Evolutionary conservation across 2,329 filamentous ascomycete species (phyloP), one percentile per base, ranked within the genome.

Genomic region (Colletotrichum cereale): DNA sequence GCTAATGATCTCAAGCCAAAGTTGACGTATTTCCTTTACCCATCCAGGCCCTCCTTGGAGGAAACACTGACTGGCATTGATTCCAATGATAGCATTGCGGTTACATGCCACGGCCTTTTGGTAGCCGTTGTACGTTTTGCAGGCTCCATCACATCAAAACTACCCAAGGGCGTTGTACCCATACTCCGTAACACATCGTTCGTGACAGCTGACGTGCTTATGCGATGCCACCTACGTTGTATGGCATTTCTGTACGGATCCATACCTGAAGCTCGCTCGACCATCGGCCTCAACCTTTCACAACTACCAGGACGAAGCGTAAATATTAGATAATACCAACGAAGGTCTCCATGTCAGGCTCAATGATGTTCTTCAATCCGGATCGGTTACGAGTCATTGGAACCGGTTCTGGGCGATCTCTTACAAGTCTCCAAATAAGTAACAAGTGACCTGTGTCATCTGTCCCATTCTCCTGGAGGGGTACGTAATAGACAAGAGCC

Each of bases 211-310:
- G 36, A 53, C 50, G 57, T 57, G 58, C 57, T 57, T 24, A 62
- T 67, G 68, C 57, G 26, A 67, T 58, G 42, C n/a, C 52, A 53
- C 64, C 24, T 5, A 47, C 62, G 36, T 38, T 58, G 64, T 38
- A 38, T 29, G 14, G 48, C 40, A 16, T 24, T 18, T 40, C 56
- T 16, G 38, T 26, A 24, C 26, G 34, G 38, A 5, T 40, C 18
- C 40, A 48, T n/a, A 36, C 56, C 26, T 36, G 36, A 16, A 31
- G 36, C 18, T 31, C 24, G 40, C 52, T 48, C 14, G 40, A 64
- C 21, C 50, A 12, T 48, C 40, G 26, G 57, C 18, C n/a, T n/a
- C 18, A 21, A 34, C 16, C 10, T 48, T 52, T 8, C n/a, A 12
- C 18, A n/a, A 14, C 18, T 34, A 14, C 50, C 18, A 5, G 18